Percentiles rank a stretch among this genome's conserved stretches.
Conservation (phyloP, 1,139 yeast species). For the Nakaseomyces kungkrabaensis region DNA sequence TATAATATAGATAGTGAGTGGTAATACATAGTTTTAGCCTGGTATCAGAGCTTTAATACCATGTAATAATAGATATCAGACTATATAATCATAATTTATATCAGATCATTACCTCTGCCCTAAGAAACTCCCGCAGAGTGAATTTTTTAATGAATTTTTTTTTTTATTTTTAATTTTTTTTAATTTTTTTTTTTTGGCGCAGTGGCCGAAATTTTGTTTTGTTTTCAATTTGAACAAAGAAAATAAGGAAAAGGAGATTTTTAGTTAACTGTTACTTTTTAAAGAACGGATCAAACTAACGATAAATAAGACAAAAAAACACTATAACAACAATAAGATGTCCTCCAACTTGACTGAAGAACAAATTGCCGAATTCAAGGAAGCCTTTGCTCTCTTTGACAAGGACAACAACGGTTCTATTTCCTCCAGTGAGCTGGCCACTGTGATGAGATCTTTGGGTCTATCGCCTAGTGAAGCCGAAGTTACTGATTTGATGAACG, state of each 20-base stretch:
- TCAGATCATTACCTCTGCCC: neutral
- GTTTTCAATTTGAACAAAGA: neutral
- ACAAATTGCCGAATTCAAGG: conserved; percentile 94
- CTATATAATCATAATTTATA: no score
- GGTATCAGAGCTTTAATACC: no score
- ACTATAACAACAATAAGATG: conserved; percentile 9
- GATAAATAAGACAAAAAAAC: conserved; percentile 4
- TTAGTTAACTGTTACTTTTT: neutral
- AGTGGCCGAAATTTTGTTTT: neutral
- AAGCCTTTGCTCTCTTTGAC: conserved; percentile 93
- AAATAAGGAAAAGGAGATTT: neutral
- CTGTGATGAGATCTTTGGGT: conserved; percentile 96
- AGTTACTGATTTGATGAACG: conserved; percentile 91
- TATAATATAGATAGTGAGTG: no score
- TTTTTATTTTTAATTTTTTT: neutral
- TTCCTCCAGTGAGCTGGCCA: conserved; percentile 91
- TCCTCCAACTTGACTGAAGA: conserved; percentile 85
- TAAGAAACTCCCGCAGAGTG: neutral
- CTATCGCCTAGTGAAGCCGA: conserved; percentile 96
- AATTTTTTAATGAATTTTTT: no score
- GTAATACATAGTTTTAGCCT: no score
- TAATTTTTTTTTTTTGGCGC: neutral
- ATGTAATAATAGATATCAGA: no score
- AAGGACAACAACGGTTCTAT: conserved; percentile 94
- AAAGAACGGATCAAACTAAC: no score